Base-by-base conservation (phyloP, 2,329 filamentous ascomycete genomes). In the Pleoardoris graminearum region DNA sequence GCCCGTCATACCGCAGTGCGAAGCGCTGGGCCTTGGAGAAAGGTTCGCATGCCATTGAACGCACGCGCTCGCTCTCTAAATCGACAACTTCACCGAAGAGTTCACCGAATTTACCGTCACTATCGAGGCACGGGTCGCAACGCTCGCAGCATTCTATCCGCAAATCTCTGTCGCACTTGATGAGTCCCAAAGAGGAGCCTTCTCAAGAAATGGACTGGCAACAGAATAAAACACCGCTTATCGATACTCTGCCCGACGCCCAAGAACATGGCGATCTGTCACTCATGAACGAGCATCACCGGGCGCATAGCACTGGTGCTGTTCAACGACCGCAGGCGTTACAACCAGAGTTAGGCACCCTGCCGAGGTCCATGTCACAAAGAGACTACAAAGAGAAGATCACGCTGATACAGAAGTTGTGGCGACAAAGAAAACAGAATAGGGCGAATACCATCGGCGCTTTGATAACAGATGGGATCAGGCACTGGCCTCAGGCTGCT, bases 371-470 rank as follows among this genome's bases (percentile, higher is more conserved):
- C 4, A 41, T 63, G 48, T 60, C 69, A 16, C 65, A 74, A 25
- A 63, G 64, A 39, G 73, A 74, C 32, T 75, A 73, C 63, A 73
- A 66, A 57, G 61, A 68, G 12, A 75, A 73, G 36, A 70, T 75
- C 14, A 70, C 64, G 2, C 42, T 74, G 11, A 69, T 75, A 4
- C 73, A 75, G 43, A 70, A 68, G 41, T 60, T 66, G 14, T 76
- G 73, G 73, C 63, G 72, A 44, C 58, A 72, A 51, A 66, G 63
- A 53, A 72, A 64, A 47, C 61, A 68, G 47, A 63, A 60, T 14
- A 63, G 60, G 14, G 56, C 60, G 17, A 62, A 60, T 49, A 69
- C 68, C 16, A 64, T 72, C 16, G 62, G 65, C 41, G 67, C 69
- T 8, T 60, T 73, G 3, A 48, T 73, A 21, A 64, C 60, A 7